Evolutionary conservation across 306 rosid species (phyloP), one percentile per base, ranked within the genome.

Genomic region (Casuarina equisetifolia): DNA sequence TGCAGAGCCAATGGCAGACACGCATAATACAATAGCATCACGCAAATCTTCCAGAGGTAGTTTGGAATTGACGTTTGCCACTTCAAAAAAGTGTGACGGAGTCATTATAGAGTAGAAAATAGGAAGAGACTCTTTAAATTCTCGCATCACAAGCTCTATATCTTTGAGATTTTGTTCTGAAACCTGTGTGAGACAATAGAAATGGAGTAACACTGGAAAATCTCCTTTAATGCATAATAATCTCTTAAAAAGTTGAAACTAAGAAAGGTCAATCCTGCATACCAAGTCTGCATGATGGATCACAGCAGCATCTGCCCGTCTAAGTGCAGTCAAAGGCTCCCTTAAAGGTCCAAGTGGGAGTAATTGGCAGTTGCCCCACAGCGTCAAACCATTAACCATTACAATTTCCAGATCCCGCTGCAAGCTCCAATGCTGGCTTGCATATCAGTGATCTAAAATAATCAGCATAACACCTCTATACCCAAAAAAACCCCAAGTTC

Each of bases 291-390:
- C 94, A 55, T 94, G 94, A 85, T 92, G 98, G 73, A 92, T 57
- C 57, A 94, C 88, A 74, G 87, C 90, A 55, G 76, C 83, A 83
- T 90, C 93, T 35, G 97, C 98, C 55, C 89, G 89, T 70, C 63
- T 57, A 69, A 95, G 95, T 5, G 90, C 95, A 64, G 74, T 73
- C 78, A 89, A 81, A 57, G 98, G 89, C 82, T 95, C 98, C 88
- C 97, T 91, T 78, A 95, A 80, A 32, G 98, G 98, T 81, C 98
- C 98, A 74, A 83, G 90, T 20, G 98, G 98, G 79, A 89, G 46
- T 16, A 90, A 84, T 69, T 78, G 90, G 69, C 78, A 71, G 83
- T 89, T 89, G 17, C 97, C 97, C 96, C 93, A 92, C 39, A 87
- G 86, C 77, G 86, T 86, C 76, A 92, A 80, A 81, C 96, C 98